Evolutionary conservation across 805 yeast genomes (phyloP).

Genomic region (Kuraishia ogatae): DNA sequence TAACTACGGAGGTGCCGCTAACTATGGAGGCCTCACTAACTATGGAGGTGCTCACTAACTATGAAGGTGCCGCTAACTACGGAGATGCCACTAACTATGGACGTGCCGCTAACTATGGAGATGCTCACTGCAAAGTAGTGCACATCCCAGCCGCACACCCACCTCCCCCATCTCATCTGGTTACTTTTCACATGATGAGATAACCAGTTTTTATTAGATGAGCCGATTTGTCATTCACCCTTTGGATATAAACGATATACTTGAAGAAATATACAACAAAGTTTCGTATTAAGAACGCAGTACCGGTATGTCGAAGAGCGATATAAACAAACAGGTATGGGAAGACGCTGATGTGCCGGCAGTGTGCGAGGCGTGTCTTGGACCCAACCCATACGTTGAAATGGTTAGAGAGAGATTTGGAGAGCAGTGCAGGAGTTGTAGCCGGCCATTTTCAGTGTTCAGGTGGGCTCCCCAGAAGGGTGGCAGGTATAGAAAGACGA

Average conservation of each 20-base stretch:
- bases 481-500: slow-evolving; percentile 46
- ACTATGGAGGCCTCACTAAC: too few relatives aligned
- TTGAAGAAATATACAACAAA: too few relatives aligned
- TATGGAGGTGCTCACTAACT: too few relatives aligned
- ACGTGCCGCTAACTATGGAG: too few relatives aligned
- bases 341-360: slow-evolving; percentile 39
- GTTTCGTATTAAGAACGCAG: too few relatives aligned
- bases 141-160: not conserved
- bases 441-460: slow-evolving; percentile 75
- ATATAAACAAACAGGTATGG: not conserved
- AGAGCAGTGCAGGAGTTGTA: slow-evolving; percentile 78
- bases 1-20: too few relatives aligned
- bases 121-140: not conserved
- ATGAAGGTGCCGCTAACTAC: too few relatives aligned
- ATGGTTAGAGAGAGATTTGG: slow-evolving; percentile 67
- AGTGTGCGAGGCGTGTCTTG: slow-evolving; percentile 69
- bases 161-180: not conserved
- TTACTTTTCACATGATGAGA: not conserved
- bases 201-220: not conserved
- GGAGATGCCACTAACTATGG: too few relatives aligned
- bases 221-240: not conserved
- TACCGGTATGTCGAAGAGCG: not conserved
- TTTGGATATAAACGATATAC: too few relatives aligned
- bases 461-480: slow-evolving; percentile 53
- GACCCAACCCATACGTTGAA: slow-evolving; percentile 54